Base-by-base conservation (phyloP, 2,329 filamentous ascomycete species). In the Rutstroemia sp. region DNA sequence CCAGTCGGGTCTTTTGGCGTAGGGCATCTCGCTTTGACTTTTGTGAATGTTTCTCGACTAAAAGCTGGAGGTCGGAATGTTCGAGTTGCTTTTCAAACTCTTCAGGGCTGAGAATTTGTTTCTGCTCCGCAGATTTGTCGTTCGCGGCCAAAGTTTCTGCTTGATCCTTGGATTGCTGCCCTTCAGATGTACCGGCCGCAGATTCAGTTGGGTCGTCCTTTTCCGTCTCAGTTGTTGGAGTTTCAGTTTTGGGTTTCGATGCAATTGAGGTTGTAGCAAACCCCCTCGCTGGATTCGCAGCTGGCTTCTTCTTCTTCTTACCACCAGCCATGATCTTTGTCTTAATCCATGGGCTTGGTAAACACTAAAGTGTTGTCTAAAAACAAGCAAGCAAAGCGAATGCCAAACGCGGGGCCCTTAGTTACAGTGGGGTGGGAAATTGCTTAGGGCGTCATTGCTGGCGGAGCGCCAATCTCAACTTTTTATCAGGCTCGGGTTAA, bases 181-280 rank as follows among this genome's bases (percentile, higher is more conserved):
- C 6, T 58, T 40, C 19, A 54, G 46, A 42, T 57, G 54, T 25
- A 57, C 51, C 48, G 54, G 10, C 10, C 30, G 58, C 38, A 58
- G 56, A 30, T 19, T 47, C 38, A 58, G 61, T 68, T 36, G 51
- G 52, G 45, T 63, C 68, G 45, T 65, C 61, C 46, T 55, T 55
- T 44, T 55, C 36, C 16, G 49, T 25, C 5, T 21, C 19, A 51
- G 47, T 38, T 44, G 73, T 71, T 39, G 73, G 68, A 57, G 71
- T 60, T 67, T 92, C 90, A 47, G 81, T 77, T 69, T 89, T 80
- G 8, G 84, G 79, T 65, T 92, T 95, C 23, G 90, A 95, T 45
- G 91, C 89, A 58, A 95, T 81, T 1, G 92, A 97, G 12, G 89
- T 95, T 5, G 94, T 99, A 62, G 92, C 90, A 74, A 96, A 95